Evolutionary conservation across 2,329 filamentous ascomycete species (phyloP).

Genomic region (Lachnellula suecica): DNA sequence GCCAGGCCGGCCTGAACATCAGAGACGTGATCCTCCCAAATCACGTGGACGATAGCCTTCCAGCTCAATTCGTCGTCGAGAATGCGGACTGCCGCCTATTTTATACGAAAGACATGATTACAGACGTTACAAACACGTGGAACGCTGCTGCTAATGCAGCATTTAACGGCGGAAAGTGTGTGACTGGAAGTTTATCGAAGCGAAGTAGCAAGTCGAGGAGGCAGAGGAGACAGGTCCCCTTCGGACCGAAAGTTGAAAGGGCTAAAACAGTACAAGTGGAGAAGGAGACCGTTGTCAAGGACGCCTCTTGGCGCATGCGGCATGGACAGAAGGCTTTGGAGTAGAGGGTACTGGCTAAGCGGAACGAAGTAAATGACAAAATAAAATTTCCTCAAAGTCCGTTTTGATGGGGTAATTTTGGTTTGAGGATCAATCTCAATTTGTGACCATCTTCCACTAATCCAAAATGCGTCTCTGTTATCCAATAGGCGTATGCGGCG

Average conservation of each 20-base stretch:
- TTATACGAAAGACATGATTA: constrained; percentile 50
- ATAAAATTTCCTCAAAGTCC: no score
- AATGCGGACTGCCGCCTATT: constrained; percentile 59
- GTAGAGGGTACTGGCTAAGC: no score
- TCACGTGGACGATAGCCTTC: constrained; percentile 34
- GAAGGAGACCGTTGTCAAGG: not conserved
- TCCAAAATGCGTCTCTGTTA: no score
- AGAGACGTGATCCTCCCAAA: constrained; percentile 32
- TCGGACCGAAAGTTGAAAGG: not conserved
- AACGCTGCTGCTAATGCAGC: constrained; percentile 35
- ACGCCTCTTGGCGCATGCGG: not conserved
- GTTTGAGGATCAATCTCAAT: no score
- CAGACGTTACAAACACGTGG: constrained; percentile 50
- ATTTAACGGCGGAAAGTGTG: constrained; percentile 37
- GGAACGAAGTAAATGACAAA: no score
- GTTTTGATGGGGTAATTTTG: no score
- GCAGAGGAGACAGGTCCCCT: not conserved
- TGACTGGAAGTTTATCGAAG: constrained; percentile 9
- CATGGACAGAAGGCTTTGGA: constrained; percentile 4
- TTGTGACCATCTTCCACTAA: no score
- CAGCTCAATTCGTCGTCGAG: constrained; percentile 59
- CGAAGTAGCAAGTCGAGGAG: not conserved
- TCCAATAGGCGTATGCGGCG: no score
- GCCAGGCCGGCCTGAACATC: constrained; percentile 38
- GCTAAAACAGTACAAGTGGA: not conserved